Evolutionary conservation across 306 rosid species (phyloP).

Genomic region (Sechiopsis laciniata): DNA sequence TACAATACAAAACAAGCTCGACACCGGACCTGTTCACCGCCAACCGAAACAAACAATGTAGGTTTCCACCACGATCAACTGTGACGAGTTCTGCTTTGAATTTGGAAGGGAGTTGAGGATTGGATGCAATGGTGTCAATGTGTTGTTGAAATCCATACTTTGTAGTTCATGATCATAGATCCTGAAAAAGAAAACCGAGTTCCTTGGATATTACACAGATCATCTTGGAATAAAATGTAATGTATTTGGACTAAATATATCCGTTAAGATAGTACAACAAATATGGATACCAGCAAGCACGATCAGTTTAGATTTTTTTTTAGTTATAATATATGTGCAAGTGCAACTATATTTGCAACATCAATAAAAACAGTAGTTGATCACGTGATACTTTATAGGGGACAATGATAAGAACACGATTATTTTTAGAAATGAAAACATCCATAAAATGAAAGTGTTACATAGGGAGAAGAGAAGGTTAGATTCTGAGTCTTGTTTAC

Average conservation of each 20-base stretch:
- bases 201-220: not conserved
- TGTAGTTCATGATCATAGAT: slow-evolving; percentile 8
- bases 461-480: too few relatives aligned
- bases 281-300: not conserved
- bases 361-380: not conserved
- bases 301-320: not conserved
- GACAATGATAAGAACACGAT: not conserved
- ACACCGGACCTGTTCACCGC: not conserved
- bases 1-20: slow-evolving; percentile 14
- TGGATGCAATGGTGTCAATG: too few relatives aligned
- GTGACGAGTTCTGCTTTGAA: too few relatives aligned
- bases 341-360: not conserved
- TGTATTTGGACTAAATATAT: not conserved
- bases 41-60: slow-evolving; percentile 13
- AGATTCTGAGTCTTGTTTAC: too few relatives aligned
- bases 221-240: not conserved
- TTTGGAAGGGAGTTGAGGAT: too few relatives aligned
- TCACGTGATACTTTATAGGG: not conserved
- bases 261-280: not conserved
- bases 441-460: too few relatives aligned
- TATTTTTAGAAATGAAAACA: too few relatives aligned
- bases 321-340: not conserved
- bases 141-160: too few relatives aligned
- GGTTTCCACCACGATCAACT: not conserved
- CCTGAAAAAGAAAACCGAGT: slow-evolving; percentile 11